Evolutionary conservation across 768 basidiomycete genomes (phyloP), one percentile per base, ranked within the genome.

Genomic region (Pisolithus sp.): DNA sequence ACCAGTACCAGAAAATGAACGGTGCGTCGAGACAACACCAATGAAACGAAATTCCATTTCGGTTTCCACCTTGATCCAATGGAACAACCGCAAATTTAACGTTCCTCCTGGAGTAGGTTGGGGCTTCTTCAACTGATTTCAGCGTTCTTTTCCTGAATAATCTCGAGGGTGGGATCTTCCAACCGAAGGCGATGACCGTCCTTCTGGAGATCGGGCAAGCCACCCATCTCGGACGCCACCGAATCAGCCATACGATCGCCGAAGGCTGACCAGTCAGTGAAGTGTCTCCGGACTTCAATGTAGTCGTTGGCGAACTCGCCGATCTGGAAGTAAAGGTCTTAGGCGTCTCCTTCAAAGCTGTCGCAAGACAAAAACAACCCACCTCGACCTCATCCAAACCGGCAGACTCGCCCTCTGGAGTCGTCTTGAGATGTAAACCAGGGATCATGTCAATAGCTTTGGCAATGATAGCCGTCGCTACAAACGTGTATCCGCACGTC

Each of bases 371-470:
- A 4, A 30, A 28, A 10, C 2, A 9, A 51, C 77, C 51, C 57
- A 86, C 85, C 76, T 89, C 82, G 24, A 80, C 76, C 60, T 86
- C 85, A 56, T 86, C 85, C 74, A 86, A 79, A 30, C 85, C 85
- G 26, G 82, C 68, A 49, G 64, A 68, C 62, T 86, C 85, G 15
- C 76, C 80, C 60, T 81, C 77, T 4, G 74, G 71, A 1, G 77
- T 75, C 17, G 75, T 76, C 37, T 76, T 71, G 31, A 86, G 69
- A 26, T 73, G 70, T 34, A 86, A 67, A 15, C 83, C 82, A 42
- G 84, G 84, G 47, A 82, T 74, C 4, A 73, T 10, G 55, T 86
- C 78, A 45, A 85, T 59, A 15, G 51, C 63, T 63, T 83, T 84
- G 13, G 77, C 81, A n/a, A 86, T 65, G 7, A 76, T 54, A 0